Evolutionary conservation across 192 early-diverging fungal genomes (phyloP).

Genomic region (Gaertneriomyces semiglobifer): DNA sequence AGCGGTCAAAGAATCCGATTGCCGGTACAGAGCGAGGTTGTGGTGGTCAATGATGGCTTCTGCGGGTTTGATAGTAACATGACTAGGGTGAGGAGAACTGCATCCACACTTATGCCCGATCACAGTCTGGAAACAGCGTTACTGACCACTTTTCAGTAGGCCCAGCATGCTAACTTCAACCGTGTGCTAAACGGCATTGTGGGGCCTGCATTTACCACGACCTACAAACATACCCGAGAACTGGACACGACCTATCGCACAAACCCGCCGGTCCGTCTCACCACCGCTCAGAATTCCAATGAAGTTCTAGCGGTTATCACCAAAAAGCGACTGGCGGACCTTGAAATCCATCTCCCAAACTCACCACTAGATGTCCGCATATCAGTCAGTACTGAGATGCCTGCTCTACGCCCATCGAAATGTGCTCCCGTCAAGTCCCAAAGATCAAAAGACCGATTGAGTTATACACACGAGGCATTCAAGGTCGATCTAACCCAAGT

Average conservation of each 20-base stretch:
- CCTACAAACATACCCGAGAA: constrained; percentile 72
- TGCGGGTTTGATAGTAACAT: constrained; percentile 81
- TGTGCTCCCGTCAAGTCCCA: constrained; percentile 45
- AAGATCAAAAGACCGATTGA: constrained; percentile 84
- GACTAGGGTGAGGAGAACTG: constrained; percentile 50
- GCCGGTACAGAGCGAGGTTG: constrained; percentile 59
- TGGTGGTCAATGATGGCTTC: constrained; percentile 3
- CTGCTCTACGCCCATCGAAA: constrained; percentile 41
- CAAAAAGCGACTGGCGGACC: constrained; percentile 75
- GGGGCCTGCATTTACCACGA: constrained; percentile 40
- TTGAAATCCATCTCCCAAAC: constrained; percentile 83
- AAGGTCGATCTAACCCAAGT: constrained; percentile 90
- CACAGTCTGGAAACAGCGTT: neutral
- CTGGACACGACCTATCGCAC: constrained; percentile 56
- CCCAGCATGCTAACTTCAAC: constrained; percentile 85
- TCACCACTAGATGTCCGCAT: constrained; percentile 82
- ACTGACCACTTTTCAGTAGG: constrained; percentile 24
- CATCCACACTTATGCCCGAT: constrained; percentile 1
- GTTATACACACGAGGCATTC: constrained; percentile 78
- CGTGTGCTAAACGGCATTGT: constrained; percentile 71
- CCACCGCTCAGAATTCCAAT: constrained; percentile 26
- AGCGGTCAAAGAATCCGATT: constrained; percentile 58
- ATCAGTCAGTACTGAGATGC: constrained; percentile 74
- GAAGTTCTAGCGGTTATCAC: constrained; percentile 50
- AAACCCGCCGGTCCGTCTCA: neutral